Evolutionary conservation across 1,284 basidiomycete genomes (phyloP).

Genomic region (Cryptococcus sp.): DNA sequence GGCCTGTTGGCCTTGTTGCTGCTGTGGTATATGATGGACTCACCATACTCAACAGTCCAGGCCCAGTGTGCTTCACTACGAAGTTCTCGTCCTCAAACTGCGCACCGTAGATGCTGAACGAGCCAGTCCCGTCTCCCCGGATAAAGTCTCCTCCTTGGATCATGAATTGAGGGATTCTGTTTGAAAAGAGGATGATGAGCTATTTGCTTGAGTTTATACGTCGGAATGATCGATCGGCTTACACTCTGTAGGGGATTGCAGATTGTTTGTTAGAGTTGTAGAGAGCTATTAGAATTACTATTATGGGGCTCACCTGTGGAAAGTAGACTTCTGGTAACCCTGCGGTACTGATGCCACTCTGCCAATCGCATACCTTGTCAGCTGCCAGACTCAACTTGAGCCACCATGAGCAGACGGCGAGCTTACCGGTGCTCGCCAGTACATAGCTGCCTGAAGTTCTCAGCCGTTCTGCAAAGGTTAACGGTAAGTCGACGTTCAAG

Average conservation of each 20-base stretch:
- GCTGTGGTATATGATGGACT: conserved; percentile 14
- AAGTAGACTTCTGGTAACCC: conserved; percentile 82
- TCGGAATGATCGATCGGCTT: conserved; percentile 41
- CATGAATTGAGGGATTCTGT: conserved; percentile 53
- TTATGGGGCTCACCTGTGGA: conserved; percentile 69
- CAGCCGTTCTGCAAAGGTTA: conserved; percentile 66
- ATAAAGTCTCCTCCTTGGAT: conserved; percentile 66
- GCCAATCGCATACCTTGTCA: conserved; percentile 9
- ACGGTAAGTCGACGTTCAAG: neutral
- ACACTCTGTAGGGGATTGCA: conserved; percentile 60
- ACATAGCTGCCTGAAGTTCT: conserved; percentile 96
- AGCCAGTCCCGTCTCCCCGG: conserved; percentile 88
- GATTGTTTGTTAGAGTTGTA: conserved; percentile 7
- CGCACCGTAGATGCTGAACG: conserved; percentile 90
- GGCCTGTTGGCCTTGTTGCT: neutral
- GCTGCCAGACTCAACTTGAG: neutral
- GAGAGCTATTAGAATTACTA: neutral
- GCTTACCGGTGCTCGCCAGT: conserved; percentile 86
- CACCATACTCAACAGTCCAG: conserved; percentile 83
- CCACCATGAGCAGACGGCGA: neutral
- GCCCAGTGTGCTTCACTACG: conserved; percentile 76
- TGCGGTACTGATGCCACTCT: conserved; percentile 82
- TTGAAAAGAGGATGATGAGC: neutral
- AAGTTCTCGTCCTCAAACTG: conserved; percentile 98
- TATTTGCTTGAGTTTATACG: neutral